Evolutionary conservation across 2,329 filamentous ascomycete species (phyloP).

Genomic region (Alternaria dauci): DNA sequence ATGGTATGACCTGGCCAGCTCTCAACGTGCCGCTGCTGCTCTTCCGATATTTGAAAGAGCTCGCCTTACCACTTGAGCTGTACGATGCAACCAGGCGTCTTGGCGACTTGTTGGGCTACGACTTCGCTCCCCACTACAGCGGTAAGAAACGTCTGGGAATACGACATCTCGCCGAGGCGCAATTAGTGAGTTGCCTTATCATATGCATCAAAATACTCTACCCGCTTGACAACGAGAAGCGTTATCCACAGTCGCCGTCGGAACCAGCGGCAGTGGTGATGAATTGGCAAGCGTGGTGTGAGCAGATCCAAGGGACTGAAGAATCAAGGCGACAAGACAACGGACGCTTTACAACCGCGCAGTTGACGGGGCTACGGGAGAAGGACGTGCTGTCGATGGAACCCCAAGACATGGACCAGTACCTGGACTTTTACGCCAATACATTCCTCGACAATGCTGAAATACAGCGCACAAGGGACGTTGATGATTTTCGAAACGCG

Average conservation of each 20-base stretch:
- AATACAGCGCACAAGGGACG: slow-evolving; percentile 42
- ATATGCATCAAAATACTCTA: slow-evolving; percentile 81
- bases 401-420: slow-evolving; percentile 71
- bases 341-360: slow-evolving; percentile 48
- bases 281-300: slow-evolving; percentile 76
- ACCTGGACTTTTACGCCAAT: slow-evolving; percentile 78
- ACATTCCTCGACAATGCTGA: slow-evolving; percentile 65
- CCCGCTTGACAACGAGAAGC: slow-evolving; percentile 70
- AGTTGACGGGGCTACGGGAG: slow-evolving; percentile 65
- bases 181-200: slow-evolving; percentile 74
- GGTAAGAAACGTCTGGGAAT: slow-evolving; percentile 30
- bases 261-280: slow-evolving; percentile 69
- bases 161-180: slow-evolving; percentile 69
- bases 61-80: slow-evolving; percentile 78
- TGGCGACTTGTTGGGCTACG: slow-evolving; percentile 59
- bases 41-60: slow-evolving; percentile 72
- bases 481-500: slow-evolving; percentile 52
- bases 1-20: slow-evolving; percentile 74
- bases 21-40: slow-evolving; percentile 75
- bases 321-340: slow-evolving; percentile 9
- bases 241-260: slow-evolving; percentile 59
- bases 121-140: slow-evolving; percentile 65
- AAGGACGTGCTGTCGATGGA: slow-evolving; percentile 70
- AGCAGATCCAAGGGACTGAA: slow-evolving; percentile 21
- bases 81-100: slow-evolving; percentile 68